Conservation (phyloP, 164 flowering plant genomes). For the Macadamia tetraphylla region DNA sequence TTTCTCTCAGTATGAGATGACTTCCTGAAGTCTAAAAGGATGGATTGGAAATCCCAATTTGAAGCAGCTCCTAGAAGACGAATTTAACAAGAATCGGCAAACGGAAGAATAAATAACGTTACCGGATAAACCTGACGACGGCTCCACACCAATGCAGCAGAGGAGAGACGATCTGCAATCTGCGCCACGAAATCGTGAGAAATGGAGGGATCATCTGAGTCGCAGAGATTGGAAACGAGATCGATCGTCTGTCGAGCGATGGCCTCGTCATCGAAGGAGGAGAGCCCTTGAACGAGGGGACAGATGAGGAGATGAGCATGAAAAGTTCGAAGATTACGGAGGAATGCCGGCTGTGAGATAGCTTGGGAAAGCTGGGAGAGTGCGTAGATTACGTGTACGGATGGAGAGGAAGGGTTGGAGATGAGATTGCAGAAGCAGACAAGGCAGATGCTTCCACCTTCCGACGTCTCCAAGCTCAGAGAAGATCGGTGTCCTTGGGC, state of each 20-base stretch:
- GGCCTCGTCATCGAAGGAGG: constrained; percentile 48
- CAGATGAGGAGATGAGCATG: constrained; percentile 65
- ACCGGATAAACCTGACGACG: constrained; percentile 61
- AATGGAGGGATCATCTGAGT: constrained; percentile 18
- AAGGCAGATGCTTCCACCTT: constrained; percentile 77
- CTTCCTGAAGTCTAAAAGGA: too few species aligned
- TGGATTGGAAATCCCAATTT: too few species aligned
- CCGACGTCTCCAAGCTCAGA: constrained; percentile 36
- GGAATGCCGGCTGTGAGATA: constrained; percentile 49
- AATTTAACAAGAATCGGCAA: not conserved
- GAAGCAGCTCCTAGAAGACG: too few species aligned
- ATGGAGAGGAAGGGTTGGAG: constrained; percentile 54
- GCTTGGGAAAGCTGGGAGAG: constrained; percentile 81
- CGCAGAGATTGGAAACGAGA: constrained; percentile 37
- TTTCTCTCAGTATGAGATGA: too few species aligned
- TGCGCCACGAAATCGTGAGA: constrained; percentile 41
- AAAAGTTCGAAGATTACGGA: constrained; percentile 35
- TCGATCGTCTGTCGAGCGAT: constrained; percentile 54
- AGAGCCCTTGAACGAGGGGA: constrained; percentile 57
- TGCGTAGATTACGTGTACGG: constrained; percentile 80
- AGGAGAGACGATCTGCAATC: constrained; percentile 43
- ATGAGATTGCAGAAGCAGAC: constrained; percentile 77
- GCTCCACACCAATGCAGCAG: constrained; percentile 60
- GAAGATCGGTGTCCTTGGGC: constrained; percentile 61
- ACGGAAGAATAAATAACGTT: not conserved